Base-by-base conservation (phyloP, 306 rosid species). In the Clitoria ternatea region DNA sequence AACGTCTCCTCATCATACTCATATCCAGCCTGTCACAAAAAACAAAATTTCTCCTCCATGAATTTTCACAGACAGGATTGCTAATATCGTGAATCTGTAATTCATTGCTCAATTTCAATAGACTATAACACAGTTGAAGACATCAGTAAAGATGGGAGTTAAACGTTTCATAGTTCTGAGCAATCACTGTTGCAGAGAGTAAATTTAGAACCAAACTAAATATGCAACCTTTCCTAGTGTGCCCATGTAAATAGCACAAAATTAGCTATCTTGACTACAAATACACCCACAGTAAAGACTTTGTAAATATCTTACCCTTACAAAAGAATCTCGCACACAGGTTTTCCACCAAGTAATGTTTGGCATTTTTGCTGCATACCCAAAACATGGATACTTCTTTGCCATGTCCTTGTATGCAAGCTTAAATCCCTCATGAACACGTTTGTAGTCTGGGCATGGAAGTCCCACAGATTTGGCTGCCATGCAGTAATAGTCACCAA, bases 401-500 rank as follows among this genome's bases (percentile, higher is more conserved):
- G 92, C 95, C 99, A 94, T 90, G 6, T 94, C 97, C 82, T 79
- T 89, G 71, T 94, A 87, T 15, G 97, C 99, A 36, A 76, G 74
- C 81, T 87, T 91, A 85, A 94, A 94, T 15, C 96, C 97, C 72
- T 94, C 97, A 1, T 87, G 99, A 69, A 94, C 70, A 26, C 87
- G 93, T 70, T 84, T 85, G 86, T 94, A 94, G 83, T 87, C 97
- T 20, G 97, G 98, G 84, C 97, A 94, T 33, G 94, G 95, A 57
- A 63, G 79, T 67, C 99, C 95, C n/a, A 56, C 95, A 44, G 99
- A 77, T 84, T 90, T 94, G 77, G 95, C 99, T 45, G 99, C 95
- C 97, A 91, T 90, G 86, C 99, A 94, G 72, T 91, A 94, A 72
- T 91, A 94, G 83, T 94, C 99, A 64, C 99, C 92, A 49, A 94